Percentiles rank a stretch among this genome's conserved stretches.
Evolutionary conservation across 163 green algal genomes (phyloP).

Genomic region (Volvox carteri): DNA sequence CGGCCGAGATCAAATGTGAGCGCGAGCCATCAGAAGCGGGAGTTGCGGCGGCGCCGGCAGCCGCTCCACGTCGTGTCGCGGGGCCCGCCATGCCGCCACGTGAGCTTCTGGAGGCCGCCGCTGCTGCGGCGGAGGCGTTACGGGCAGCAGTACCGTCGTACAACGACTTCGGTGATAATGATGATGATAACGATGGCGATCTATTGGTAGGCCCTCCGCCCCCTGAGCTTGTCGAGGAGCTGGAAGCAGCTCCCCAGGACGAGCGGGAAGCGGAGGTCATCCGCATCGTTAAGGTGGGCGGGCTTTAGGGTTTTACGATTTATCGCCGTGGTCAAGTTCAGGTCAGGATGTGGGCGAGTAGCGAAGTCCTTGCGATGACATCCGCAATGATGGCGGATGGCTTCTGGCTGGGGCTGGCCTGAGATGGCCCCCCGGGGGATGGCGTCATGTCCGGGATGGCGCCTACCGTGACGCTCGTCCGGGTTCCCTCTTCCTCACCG

Average conservation of each 20-base stretch:
- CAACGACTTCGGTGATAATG: neutral
- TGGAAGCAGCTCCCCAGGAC: conserved; percentile 77
- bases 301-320: too few species aligned
- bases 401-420: too few species aligned
- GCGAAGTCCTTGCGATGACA: too few species aligned
- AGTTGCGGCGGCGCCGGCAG: neutral
- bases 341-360: too few species aligned
- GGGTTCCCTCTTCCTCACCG: too few species aligned
- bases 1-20: conserved; percentile 7
- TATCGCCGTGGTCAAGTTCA: too few species aligned
- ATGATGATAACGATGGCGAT: conserved; percentile 64
- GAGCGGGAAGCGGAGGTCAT: conserved; percentile 74
- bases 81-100: conserved; percentile 76
- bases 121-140: conserved; percentile 56
- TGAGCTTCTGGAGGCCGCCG: conserved; percentile 80
- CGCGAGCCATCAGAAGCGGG: neutral
- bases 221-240: conserved; percentile 79
- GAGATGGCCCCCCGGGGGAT: too few species aligned
- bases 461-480: too few species aligned
- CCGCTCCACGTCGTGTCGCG: conserved; percentile 52
- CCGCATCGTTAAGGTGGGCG: conserved; percentile 46
- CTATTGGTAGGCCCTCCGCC: conserved; percentile 82
- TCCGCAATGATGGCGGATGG: too few species aligned
- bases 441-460: too few species aligned
- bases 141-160: neutral